Evolutionary conservation across 2,329 filamentous ascomycete genomes (phyloP).

Genomic region (Beauveria caledonica): DNA sequence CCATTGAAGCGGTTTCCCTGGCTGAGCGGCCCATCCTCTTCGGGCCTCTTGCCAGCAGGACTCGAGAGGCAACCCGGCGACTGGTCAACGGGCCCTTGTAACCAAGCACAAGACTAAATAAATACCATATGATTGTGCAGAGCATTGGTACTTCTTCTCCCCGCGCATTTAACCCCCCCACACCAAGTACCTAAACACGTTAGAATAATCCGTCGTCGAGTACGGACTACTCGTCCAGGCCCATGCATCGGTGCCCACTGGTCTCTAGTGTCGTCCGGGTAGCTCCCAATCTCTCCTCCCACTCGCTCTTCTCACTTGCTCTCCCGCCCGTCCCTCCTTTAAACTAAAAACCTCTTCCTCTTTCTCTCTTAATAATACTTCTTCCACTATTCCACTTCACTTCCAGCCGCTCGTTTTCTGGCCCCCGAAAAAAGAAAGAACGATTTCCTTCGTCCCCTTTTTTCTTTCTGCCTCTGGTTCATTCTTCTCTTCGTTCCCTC

Average conservation of each 20-base stretch:
- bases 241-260: no score
- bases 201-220: no score
- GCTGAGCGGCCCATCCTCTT: not conserved
- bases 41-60: not conserved
- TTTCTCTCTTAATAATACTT: not conserved
- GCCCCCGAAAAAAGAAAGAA: conserved; percentile 1
- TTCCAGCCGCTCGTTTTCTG: conserved; percentile 13
- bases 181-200: not conserved
- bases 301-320: not conserved
- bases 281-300: conserved; percentile 1
- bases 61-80: not conserved
- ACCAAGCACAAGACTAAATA: not conserved
- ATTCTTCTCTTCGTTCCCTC: conserved; percentile 4
- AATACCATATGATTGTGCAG: no score
- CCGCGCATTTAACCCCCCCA: no score
- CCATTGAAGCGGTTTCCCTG: not conserved
- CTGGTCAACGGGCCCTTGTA: not conserved
- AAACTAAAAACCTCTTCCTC: conserved; percentile 8
- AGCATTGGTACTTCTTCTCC: no score
- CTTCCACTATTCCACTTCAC: conserved; percentile 3
- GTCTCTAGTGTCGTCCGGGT: no score
- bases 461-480: not conserved
- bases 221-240: no score
- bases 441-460: not conserved
- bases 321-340: not conserved